phyloP scores from a whole-genome alignment of 768 basidiomycete genomes.

The Termitomyces sp. region DNA sequence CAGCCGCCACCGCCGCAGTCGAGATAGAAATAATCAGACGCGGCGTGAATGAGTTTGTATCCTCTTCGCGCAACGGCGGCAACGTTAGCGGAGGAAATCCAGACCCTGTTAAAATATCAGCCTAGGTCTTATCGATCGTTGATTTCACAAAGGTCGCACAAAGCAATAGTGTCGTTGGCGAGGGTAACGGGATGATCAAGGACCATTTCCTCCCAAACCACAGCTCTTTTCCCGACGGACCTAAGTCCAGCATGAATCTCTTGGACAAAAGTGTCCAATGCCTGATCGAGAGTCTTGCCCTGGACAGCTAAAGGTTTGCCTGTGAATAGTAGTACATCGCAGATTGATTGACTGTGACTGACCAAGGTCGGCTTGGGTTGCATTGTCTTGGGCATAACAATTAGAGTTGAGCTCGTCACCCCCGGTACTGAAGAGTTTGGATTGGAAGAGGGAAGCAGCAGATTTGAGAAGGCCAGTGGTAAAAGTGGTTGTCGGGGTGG shows the following conservation, averaged over 20 bases:
- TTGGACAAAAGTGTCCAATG: constrained; percentile 56
- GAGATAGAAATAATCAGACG: constrained; percentile 77
- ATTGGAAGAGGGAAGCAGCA: constrained; percentile 44
- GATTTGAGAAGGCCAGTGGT: constrained; percentile 46
- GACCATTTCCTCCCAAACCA: constrained; percentile 85
- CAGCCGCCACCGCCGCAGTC: constrained; percentile 74
- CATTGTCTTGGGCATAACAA: constrained; percentile 57
- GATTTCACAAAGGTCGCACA: constrained; percentile 30
- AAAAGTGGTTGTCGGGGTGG: constrained; percentile 53
- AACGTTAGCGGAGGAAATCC: constrained; percentile 64
- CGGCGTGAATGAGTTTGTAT: constrained; percentile 57
- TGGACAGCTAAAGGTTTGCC: constrained; percentile 18
- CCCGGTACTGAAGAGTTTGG: constrained; percentile 67
- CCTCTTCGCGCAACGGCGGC: constrained; percentile 55
- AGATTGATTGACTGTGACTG: constrained; percentile 10
- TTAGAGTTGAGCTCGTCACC: constrained; percentile 75
- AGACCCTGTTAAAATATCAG: constrained; percentile 39
- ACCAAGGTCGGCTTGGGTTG: constrained; percentile 52
- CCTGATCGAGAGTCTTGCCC: constrained; percentile 54
- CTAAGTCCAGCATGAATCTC: constrained; percentile 53
- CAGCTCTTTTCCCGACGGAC: constrained; percentile 60
- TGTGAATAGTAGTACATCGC: neutral
- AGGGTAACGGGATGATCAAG: constrained; percentile 44
- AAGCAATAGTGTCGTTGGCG: constrained; percentile 48
- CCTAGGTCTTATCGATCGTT: neutral